These are phyloP conservation scores for Mortierella sp. DNA, from an alignment of 371 early-diverging fungal species.

Conservation along the genomic window DNA sequence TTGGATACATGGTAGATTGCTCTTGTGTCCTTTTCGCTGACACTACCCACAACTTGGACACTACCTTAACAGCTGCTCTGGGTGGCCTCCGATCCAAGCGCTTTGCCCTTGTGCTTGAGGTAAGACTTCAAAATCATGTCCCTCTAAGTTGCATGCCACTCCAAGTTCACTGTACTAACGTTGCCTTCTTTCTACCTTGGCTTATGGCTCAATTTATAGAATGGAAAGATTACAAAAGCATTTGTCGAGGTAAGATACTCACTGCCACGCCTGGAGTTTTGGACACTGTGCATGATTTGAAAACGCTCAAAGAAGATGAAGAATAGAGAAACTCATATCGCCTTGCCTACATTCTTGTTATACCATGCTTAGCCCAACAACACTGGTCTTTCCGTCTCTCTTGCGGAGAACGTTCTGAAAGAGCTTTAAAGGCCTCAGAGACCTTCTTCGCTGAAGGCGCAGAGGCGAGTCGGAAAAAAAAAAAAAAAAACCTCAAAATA, in stretches of 20 bases:
- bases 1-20: background rate
- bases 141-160: background rate
- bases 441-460: too few species aligned
- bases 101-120: slow-evolving; percentile 73
- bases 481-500: background rate
- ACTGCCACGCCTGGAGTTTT: background rate
- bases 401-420: slow-evolving; percentile 64
- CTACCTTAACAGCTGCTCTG: slow-evolving; percentile 56
- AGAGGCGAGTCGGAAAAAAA: background rate
- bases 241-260: slow-evolving; percentile 52
- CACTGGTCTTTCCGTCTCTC: slow-evolving; percentile 64
- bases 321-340: background rate
- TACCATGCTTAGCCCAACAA: slow-evolving; percentile 57
- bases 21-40: too few species aligned
- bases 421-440: slow-evolving; percentile 30
- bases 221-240: slow-evolving; percentile 50
- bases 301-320: background rate
- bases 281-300: background rate
- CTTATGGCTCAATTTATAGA: slow-evolving; percentile 10
- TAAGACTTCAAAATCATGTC: slow-evolving; percentile 24
- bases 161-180: background rate
- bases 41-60: too few species aligned
- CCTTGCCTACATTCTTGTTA: background rate
- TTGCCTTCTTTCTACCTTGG: background rate
- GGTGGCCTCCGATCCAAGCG: slow-evolving; percentile 77